Evolutionary conservation across 148 eudicot species (phyloP), one percentile per base, ranked within the genome.

Genomic region (Silene conica): DNA sequence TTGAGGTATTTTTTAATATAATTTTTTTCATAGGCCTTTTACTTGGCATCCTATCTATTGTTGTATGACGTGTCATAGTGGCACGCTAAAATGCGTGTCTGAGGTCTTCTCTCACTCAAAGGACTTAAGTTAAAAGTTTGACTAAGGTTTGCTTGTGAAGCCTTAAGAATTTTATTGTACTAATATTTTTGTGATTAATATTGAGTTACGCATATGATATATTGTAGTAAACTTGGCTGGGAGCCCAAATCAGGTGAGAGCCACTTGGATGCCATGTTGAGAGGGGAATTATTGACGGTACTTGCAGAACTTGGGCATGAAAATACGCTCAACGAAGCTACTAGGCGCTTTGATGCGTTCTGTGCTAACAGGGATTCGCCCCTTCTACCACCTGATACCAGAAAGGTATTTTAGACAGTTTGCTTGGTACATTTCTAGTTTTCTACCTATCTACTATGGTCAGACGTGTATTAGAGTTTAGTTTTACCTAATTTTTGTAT

Each of bases 201-300:
- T 21, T 31, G 34, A 10, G 21, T 16, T 48, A 12, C 3, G n/a
- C 1, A 65, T n/a, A 25, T 58, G 43, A 20, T 3, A 11, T 41
- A 58, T 66, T 48, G 25, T 82, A 95, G 97, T 81, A 95, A 83
- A 80, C 87, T 95, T 78, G 99, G 99, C 68, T 95, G 96, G 96
- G 97, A 95, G 81, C 84, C 89, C 59, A 92, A 80, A 81, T 79
- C 83, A 43, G 97, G 91, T 69, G 99, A 95, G 85, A 82, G 96
- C 80, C 97, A 95, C 83, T 85, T 92, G 71, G 96, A 95, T 86
- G 88, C 94, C 80, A 90, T 95, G 99, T 79, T 95, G 84, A 92
- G 99, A 85, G 99, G 97, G 23, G 97, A 95, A 83, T 86, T 95
- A 45, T 78, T 92, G 77, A 77, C 83, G 66, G 90, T 88, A 45